phyloP scores from a whole-genome alignment of 371 early-diverging fungal genomes.

The Mortierella sp. region DNA sequence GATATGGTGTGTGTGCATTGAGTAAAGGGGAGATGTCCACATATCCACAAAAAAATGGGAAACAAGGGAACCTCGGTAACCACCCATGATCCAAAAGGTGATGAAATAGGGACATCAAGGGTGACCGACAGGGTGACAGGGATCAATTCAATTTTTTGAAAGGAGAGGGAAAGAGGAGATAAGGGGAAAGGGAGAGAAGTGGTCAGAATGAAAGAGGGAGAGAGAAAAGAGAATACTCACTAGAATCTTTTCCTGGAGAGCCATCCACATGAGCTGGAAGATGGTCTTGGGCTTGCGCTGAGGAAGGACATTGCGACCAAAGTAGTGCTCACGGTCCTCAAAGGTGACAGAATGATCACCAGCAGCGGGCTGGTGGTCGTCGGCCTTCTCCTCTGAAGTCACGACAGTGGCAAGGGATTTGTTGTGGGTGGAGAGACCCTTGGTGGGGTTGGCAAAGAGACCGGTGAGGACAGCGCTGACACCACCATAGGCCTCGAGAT shows the following conservation, averaged over 20 bases:
- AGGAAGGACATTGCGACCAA: conserved; percentile 80
- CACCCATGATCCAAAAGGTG: neutral
- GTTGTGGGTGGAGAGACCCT: conserved; percentile 61
- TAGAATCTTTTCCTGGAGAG: conserved; percentile 88
- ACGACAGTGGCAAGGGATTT: conserved; percentile 35
- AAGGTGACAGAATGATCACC: conserved; percentile 22
- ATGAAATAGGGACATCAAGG: neutral
- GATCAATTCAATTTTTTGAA: neutral
- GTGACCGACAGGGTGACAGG: neutral
- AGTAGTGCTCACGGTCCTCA: conserved; percentile 59
- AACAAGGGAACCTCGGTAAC: neutral
- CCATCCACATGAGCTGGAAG: conserved; percentile 83
- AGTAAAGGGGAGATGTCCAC: neutral
- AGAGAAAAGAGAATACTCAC: conserved; percentile 57
- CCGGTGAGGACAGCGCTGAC: conserved; percentile 66
- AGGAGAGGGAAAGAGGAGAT: neutral
- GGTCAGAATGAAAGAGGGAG: neutral
- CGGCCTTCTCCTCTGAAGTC: conserved; percentile 21
- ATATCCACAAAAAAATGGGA: neutral
- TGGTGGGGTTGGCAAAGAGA: conserved; percentile 63
- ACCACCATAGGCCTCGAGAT: conserved; percentile 64
- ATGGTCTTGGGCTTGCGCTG: conserved; percentile 75
- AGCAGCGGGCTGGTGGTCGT: conserved; percentile 29
- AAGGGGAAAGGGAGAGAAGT: neutral
- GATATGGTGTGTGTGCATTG: too few relatives aligned